Evolutionary conservation across 257 asterid genomes (phyloP).

Genomic region (Catharanthus roseus): DNA sequence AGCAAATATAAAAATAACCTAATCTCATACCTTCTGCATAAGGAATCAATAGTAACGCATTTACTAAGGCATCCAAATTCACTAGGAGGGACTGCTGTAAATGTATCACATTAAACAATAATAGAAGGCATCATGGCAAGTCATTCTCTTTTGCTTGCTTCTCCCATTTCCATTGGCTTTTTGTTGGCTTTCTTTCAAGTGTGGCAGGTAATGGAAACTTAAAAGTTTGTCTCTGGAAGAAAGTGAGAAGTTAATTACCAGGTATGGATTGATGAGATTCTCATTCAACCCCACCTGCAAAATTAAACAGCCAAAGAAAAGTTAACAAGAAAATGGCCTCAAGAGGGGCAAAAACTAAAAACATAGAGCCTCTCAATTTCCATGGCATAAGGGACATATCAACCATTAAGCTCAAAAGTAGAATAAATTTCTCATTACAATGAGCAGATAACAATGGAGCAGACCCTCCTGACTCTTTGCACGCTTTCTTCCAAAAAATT

Average conservation of each 20-base stretch:
- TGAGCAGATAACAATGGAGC: too few relatives aligned
- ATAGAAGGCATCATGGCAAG: not conserved
- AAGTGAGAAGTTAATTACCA: not conserved
- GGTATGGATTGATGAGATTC: not conserved
- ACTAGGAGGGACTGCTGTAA: not conserved
- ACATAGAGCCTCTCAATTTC: not conserved
- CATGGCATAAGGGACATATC: too few relatives aligned
- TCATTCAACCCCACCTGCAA: not conserved
- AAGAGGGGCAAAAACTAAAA: not conserved
- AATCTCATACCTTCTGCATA: not conserved
- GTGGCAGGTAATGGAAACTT: not conserved
- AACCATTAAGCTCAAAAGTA: too few relatives aligned
- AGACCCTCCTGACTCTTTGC: too few relatives aligned
- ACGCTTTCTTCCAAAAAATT: not conserved
- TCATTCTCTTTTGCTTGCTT: not conserved
- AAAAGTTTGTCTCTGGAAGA: not conserved
- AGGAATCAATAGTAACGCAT: not conserved
- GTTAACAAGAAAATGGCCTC: too few relatives aligned
- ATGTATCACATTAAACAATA: not conserved
- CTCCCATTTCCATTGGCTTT: not conserved
- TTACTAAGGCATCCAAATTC: not conserved
- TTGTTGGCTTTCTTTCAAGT: not conserved
- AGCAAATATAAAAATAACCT: not conserved
- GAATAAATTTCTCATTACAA: too few relatives aligned
- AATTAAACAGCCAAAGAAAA: not conserved